Percentiles rank a stretch among this genome's conserved stretches.
Conservation (phyloP, 2,329 filamentous ascomycete species). For the Aureobasidium sp. region DNA sequence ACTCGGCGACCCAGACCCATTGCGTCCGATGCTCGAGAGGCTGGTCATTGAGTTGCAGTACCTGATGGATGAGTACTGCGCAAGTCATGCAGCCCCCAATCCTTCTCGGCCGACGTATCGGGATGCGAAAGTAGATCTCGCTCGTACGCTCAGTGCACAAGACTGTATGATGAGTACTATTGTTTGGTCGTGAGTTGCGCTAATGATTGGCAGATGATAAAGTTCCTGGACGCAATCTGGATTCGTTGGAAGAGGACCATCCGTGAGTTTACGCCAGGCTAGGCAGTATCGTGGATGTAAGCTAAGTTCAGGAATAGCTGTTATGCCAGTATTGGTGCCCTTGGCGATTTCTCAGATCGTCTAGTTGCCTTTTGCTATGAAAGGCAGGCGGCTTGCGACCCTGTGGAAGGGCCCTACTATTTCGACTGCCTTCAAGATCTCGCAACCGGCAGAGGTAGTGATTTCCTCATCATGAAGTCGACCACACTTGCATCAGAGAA, state of each 20-base stretch:
- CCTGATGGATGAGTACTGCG: conserved; percentile 36
- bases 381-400: conserved; percentile 49
- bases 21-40: conserved; percentile 46
- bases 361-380: conserved; percentile 56
- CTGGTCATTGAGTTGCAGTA: conserved; percentile 48
- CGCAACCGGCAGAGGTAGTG: conserved; percentile 46
- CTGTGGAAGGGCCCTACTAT: conserved; percentile 48
- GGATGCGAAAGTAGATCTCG: conserved; percentile 25
- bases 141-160: conserved; percentile 26
- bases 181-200: not conserved
- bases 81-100: conserved; percentile 16
- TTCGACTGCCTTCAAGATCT: conserved; percentile 57
- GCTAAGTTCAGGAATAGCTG: conserved; percentile 28
- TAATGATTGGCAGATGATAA: conserved; percentile 2
- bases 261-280: conserved; percentile 25
- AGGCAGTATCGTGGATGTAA: not conserved
- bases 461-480: conserved; percentile 49
- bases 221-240: conserved; percentile 2
- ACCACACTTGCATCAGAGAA: conserved; percentile 50
- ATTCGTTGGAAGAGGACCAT: conserved; percentile 23
- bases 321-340: conserved; percentile 54
- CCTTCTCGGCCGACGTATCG: conserved; percentile 24
- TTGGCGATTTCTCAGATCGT: conserved; percentile 53
- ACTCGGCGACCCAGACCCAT: conserved; percentile 18
- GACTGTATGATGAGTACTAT: conserved; percentile 22